Conservation (phyloP, 75 land plant species). For the Selaginella moellendorffii region DNA sequence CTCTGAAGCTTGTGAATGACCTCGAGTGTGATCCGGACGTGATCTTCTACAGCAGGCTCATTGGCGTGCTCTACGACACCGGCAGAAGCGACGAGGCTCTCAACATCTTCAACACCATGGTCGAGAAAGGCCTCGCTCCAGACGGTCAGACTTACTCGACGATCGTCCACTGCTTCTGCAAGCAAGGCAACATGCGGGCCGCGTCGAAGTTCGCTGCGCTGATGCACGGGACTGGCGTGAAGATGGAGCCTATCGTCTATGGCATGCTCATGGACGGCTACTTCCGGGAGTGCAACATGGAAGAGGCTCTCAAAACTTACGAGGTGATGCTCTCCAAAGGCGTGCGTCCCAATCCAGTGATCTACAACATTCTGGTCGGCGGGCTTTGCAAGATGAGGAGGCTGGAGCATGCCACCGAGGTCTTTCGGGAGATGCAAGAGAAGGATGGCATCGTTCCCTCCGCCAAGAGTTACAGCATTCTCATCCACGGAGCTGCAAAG, state of each 20-base stretch:
- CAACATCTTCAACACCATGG: too few relatives aligned
- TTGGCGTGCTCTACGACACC: too few relatives aligned
- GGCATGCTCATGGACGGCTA: conserved; percentile 24
- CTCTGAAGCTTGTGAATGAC: conserved; percentile 23
- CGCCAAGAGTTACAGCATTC: conserved; percentile 20
- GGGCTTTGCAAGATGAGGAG: too few relatives aligned
- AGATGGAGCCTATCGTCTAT: too few relatives aligned
- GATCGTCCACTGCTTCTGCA: conserved; percentile 41
- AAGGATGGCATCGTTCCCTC: conserved; percentile 22
- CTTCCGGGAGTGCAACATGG: conserved; percentile 28
- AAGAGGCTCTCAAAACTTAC: conserved; percentile 42
- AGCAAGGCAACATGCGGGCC: too few relatives aligned
- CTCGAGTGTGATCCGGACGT: too few relatives aligned
- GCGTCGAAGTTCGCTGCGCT: too few relatives aligned
- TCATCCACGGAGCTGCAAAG: conserved; percentile 32
- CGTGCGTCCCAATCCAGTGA: too few relatives aligned
- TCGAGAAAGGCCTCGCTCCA: conserved; percentile 30
- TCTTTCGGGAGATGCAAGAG: conserved; percentile 28
- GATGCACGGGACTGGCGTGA: too few relatives aligned
- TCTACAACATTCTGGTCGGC: too few relatives aligned
- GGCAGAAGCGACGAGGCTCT: too few relatives aligned
- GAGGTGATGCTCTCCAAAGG: conserved; percentile 35
- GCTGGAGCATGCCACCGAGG: conserved; percentile 22
- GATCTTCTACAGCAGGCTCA: too few relatives aligned
- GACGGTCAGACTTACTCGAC: conserved; percentile 55